Base-by-base conservation (phyloP, 495 filamentous ascomycete species). In the Penicillium dipodomyicola region DNA sequence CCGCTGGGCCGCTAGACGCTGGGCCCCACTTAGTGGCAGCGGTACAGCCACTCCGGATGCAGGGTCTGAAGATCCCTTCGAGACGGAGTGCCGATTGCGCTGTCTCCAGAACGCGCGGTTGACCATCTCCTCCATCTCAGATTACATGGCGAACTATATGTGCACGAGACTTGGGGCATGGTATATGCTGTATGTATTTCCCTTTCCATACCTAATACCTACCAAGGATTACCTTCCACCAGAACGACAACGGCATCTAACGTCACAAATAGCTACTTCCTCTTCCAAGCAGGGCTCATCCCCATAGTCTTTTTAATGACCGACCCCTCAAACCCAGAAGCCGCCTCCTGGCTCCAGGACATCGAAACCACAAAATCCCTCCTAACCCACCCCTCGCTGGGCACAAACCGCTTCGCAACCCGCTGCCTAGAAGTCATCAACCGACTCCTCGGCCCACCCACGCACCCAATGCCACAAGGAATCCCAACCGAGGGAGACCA, bases 211-310 rank as follows among this genome's bases (percentile, higher is more conserved):
- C 27, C 27, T 9, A 8, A 1, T 29, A 35, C 5, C 35, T 9
- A 39, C 35, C 35, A 7, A 15, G 5, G 2, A 37, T 19, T 15
- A 9, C 51, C 15, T 43, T 19, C 12, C 20, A 41, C 44, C n/a
- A 1, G 19, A 53, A 42, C 7, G 32, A 29, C 4, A 49, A 37
- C 7, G 25, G 29, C 4, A 8, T 17, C 47, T 62, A 49, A 62
- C 47, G 32, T 12, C 15, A 19, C 17, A 27, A 27, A 44, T 49
- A 77, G 74, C 8, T 80, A 82, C 57, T 82, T 81, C 61, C 74
- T 82, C 19, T 82, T 82, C 67, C 79, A 82, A 67, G 78, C 79
- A 17, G 76, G 68, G 12, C 56, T 82, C 0, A 80, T 82, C 32
- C 79, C 79, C 1, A 69, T 77, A 40, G 74, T 82, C 43, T 73